Evolutionary conservation across 371 early-diverging fungal species (phyloP).

Genomic region (Mucor plumbeus): DNA sequence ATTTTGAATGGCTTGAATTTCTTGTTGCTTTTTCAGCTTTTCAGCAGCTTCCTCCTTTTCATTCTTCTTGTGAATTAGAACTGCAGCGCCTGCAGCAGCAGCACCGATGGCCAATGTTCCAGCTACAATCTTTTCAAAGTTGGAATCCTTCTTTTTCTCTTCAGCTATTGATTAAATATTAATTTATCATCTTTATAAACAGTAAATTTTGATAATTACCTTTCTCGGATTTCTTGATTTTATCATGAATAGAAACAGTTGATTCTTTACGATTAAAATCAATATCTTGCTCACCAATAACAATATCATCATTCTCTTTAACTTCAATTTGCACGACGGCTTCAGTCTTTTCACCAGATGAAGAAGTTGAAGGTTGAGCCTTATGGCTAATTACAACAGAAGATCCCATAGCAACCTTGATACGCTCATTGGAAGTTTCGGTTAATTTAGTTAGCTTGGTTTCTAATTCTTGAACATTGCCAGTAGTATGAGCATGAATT

Average conservation of each 20-base stretch:
- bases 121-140: slow-evolving; percentile 24
- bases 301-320: slow-evolving; percentile 27
- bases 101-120: slow-evolving; percentile 30
- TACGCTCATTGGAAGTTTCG: slow-evolving; percentile 17
- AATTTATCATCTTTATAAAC: background rate
- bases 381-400: slow-evolving; percentile 31
- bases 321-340: slow-evolving; percentile 25
- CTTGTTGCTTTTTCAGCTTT: slow-evolving; percentile 12
- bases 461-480: slow-evolving; percentile 22
- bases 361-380: background rate
- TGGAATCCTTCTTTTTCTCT: slow-evolving; percentile 18
- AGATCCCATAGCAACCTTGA: slow-evolving; percentile 34
- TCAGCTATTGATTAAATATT: slow-evolving; percentile 1
- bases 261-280: slow-evolving; percentile 23
- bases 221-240: slow-evolving; percentile 18
- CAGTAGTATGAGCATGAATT: slow-evolving; percentile 32
- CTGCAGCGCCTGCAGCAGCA: slow-evolving; percentile 24
- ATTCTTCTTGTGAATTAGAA: slow-evolving; percentile 17
- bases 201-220: slow-evolving; percentile 14
- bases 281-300: slow-evolving; percentile 38
- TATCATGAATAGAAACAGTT: background rate
- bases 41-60: slow-evolving; percentile 22
- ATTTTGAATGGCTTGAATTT: slow-evolving; percentile 3
- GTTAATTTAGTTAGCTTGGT: slow-evolving; percentile 19
- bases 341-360: background rate